phyloP scores from a whole-genome alignment of 345 rosid genomes.

The Durio zibethinus region DNA sequence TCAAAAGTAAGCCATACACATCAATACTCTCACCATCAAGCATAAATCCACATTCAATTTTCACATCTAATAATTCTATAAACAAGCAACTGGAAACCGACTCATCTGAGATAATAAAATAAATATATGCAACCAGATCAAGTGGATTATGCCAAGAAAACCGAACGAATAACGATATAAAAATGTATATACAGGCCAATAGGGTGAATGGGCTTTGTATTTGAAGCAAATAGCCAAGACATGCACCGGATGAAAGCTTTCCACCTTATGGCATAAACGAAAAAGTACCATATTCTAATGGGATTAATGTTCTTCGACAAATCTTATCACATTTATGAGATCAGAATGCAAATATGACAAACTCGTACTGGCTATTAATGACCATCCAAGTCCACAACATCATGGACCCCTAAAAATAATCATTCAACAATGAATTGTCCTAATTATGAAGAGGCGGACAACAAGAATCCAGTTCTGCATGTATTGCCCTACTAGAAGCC shows the following conservation, averaged over 20 bases:
- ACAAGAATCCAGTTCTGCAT: conserved; percentile 12
- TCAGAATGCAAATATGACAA: neutral
- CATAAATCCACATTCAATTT: neutral
- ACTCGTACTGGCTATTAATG: neutral
- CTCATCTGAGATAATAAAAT: neutral
- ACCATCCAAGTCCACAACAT: conserved; percentile 15
- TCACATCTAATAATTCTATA: neutral
- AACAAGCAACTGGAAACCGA: neutral
- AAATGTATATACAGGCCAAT: neutral
- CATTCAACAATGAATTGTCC: conserved; percentile 23
- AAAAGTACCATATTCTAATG: neutral
- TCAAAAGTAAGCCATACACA: neutral
- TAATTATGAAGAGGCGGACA: conserved; percentile 21
- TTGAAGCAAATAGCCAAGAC: neutral
- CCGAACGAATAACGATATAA: neutral
- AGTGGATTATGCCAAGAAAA: neutral
- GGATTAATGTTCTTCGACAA: conserved; percentile 1
- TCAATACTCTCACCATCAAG: conserved; percentile 5
- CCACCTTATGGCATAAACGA: neutral
- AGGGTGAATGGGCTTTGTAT: neutral
- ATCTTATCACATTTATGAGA: conserved; percentile 11
- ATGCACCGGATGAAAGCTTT: neutral
- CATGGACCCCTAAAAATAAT: conserved; percentile 20
- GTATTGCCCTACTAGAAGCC: conserved; percentile 1
- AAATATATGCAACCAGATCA: neutral